Base-by-base conservation (phyloP, 176 grass and related monocot species). In the Melocanna baccifera region DNA sequence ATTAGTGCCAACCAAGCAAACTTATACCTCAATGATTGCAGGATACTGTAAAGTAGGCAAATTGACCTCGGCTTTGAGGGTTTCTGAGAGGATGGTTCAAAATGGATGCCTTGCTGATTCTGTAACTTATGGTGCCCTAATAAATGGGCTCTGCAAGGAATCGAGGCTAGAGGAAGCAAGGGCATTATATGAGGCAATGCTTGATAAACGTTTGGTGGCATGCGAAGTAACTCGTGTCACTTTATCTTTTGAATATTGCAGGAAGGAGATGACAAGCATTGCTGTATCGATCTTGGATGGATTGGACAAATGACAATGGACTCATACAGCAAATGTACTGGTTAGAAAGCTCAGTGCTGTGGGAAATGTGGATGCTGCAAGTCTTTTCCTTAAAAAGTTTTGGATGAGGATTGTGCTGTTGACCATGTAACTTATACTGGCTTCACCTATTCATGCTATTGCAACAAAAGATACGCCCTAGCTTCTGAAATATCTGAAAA, bases 131-230 rank as follows among this genome's bases (percentile, higher is more conserved):
- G 96, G 91, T 19, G 87, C 96, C 62, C 67, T 98, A 52, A 90
- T 95, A 85, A 98, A 93, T 78, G 93, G 91, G 16, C 81, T 98
- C 14, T 98, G 93, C 84, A 95, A 93, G 84, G 96, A 95, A 52
- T 95, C 85, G 0, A 95, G 96, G 41, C 39, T 98, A 79, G 93
- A 95, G 80, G 92, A 98, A 86, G 91, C 96, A 81, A 75, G 89
- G 42, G 87, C 91, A 80, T 84, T 98, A 19, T 98, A 92, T 4
- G 93, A 98, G 70, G 86, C 87, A 73, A 95, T 95, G 96, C 70
- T 95, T 68, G 96, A 98, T 80, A 98, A 98, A 82, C 87, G 79
- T 73, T 82, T 98, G 83, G 73, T 92, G 42, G 93, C 96, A 58
- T 98, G 93, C 5, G 86, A 98, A 89, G 91, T 94, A 77, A 95